Base-by-base conservation (phyloP, 2,329 filamentous ascomycete genomes). In the Neurospora crassa region DNA sequence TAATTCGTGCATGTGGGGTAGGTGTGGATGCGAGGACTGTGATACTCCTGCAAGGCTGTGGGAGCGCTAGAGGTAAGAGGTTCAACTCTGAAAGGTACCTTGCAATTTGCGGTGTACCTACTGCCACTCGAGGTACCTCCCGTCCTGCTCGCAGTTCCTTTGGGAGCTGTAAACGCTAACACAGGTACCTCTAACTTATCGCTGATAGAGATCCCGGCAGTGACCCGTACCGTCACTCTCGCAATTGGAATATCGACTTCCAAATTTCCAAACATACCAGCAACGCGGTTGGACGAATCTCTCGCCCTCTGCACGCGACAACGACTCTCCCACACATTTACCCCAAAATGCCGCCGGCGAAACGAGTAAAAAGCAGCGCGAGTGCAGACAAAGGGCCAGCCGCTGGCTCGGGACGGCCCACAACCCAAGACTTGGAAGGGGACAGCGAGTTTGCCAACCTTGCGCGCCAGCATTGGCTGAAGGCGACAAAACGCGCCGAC, bases 401-500 rank as follows among this genome's bases (percentile, higher is more conserved):
- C 74, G 78, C 81, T 69, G 78, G 77, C 71, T 78, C 83, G 40
- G 83, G 84, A 70, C 87, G 89, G 67, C 89, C 91, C 7, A 89
- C 89, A 6, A 85, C 91, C 74, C 88, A 89, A 75, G 91, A 91
- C 77, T 79, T 92, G 73, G 89, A 92, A 75, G 90, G 90, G 78
- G 91, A 93, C 78, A 90, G 85, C 76, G 83, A 87, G 75, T 93
- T 93, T 82, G 89, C 91, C 77, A 87, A 91, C 79, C 84, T 97
- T 74, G 96, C 96, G 73, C 89, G 90, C 78, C 90, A 92, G 80
- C 87, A 95, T 81, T 99, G 96, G 96, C 84, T 97, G 73, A 91
- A 91, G 79, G 76, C 84, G 10, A 83, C 87, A 34, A 88, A 85
- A 78, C 86, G 34, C 74, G 20, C 69, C 74, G 68, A 74, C 37